A percentile compares a stretch with the other conserved stretches of the same genome.
phyloP scores from a whole-genome alignment of 352 stramenopile genomes.

The Lagenidium sp. region DNA sequence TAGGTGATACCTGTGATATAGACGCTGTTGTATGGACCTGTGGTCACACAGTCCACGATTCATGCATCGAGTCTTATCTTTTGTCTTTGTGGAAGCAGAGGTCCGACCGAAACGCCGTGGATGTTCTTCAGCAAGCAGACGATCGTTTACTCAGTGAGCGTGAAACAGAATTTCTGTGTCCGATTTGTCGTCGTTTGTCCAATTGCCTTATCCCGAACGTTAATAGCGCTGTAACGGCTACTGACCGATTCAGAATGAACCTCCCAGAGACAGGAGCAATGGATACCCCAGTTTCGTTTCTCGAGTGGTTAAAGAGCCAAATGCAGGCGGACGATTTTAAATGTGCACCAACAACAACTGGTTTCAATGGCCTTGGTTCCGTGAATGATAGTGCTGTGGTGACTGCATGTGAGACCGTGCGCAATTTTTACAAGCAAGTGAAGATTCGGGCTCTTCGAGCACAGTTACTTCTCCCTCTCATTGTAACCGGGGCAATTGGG shows the following conservation, averaged over 20 bases:
- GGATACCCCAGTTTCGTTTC: too few species aligned
- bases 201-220: constrained; percentile 58
- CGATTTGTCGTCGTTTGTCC: constrained; percentile 62
- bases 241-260: too few species aligned
- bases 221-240: constrained; percentile 1
- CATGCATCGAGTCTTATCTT: constrained; percentile 65
- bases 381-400: constrained; percentile 3
- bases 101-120: constrained; percentile 22
- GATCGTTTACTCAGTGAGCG: constrained; percentile 58
- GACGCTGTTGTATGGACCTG: constrained; percentile 62
- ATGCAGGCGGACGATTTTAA: too few species aligned
- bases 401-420: constrained; percentile 27
- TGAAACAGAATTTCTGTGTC: constrained; percentile 70
- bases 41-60: constrained; percentile 56
- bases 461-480: constrained; percentile 36
- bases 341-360: too few species aligned
- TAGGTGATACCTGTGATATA: too few species aligned
- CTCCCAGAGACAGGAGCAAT: too few species aligned
- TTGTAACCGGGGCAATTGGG: constrained; percentile 25
- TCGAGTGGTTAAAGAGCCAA: too few species aligned
- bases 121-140: constrained; percentile 29
- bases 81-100: constrained; percentile 57
- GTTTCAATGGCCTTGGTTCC: neutral
- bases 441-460: constrained; percentile 32
- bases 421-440: constrained; percentile 48